Conservation (phyloP, 495 filamentous ascomycete species). For the Penicillium bovifimosum region DNA sequence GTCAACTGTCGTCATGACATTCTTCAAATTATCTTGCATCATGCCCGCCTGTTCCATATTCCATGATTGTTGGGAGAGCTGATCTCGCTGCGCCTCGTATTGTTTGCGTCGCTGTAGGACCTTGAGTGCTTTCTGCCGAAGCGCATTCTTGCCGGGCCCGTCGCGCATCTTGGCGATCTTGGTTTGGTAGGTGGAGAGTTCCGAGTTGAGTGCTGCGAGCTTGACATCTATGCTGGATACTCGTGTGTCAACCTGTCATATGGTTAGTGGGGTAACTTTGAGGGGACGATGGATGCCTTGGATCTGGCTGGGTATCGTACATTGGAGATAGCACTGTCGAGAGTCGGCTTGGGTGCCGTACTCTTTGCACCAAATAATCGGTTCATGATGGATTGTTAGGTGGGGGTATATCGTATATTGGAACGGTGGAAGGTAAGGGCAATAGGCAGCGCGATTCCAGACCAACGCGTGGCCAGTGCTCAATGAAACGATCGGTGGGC, state of each 20-base stretch:
- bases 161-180: slow-evolving; percentile 93
- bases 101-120: slow-evolving; percentile 93
- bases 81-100: slow-evolving; percentile 91
- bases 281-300: neutral
- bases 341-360: slow-evolving; percentile 85
- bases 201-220: slow-evolving; percentile 83
- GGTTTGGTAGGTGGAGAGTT: slow-evolving; percentile 82
- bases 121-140: slow-evolving; percentile 93
- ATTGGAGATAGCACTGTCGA: slow-evolving; percentile 79
- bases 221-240: slow-evolving; percentile 92
- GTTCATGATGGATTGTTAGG: slow-evolving; percentile 62
- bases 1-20: slow-evolving; percentile 97
- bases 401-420: neutral
- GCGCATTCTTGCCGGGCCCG: slow-evolving; percentile 86
- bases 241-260: slow-evolving; percentile 65
- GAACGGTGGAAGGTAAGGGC: slow-evolving; percentile 1
- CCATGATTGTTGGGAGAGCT: slow-evolving; percentile 92
- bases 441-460: slow-evolving; percentile 1
- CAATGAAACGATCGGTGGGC: slow-evolving; percentile 4
- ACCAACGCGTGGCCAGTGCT: slow-evolving; percentile 8
- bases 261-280: slow-evolving; percentile 2
- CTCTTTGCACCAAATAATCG: slow-evolving; percentile 89
- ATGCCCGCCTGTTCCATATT: slow-evolving; percentile 99
- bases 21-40: slow-evolving; percentile 99
- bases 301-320: slow-evolving; percentile 37